These are phyloP conservation scores for Dipodascus geniculatus DNA, from an alignment of 805 yeast species.

Conservation along the genomic window DNA sequence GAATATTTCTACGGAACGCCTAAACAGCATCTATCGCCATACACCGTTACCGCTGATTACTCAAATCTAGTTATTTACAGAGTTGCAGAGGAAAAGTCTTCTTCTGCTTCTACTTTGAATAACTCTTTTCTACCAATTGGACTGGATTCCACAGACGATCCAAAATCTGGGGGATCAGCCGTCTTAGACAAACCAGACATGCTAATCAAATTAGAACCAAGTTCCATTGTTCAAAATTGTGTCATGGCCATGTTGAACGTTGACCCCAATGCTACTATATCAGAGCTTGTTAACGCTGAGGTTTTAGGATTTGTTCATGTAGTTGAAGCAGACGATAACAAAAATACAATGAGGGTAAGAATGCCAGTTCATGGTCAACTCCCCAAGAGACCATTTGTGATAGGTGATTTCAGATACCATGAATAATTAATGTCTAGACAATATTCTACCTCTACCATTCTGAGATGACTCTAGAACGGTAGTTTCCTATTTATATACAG, in stretches of 20 bases:
- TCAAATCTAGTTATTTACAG: slow-evolving; percentile 51
- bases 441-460: neutral
- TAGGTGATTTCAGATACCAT: slow-evolving; percentile 71
- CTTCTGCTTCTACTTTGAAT: slow-evolving; percentile 4
- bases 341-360: slow-evolving; percentile 54
- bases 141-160: slow-evolving; percentile 17
- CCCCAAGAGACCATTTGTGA: slow-evolving; percentile 61
- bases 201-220: slow-evolving; percentile 27
- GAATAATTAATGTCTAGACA: slow-evolving; percentile 57
- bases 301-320: slow-evolving; percentile 73
- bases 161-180: slow-evolving; percentile 10
- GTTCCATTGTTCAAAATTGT: slow-evolving; percentile 52
- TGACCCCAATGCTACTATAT: slow-evolving; percentile 32
- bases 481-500: too few species aligned
- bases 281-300: slow-evolving; percentile 39
- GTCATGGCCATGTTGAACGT: slow-evolving; percentile 56
- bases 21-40: slow-evolving; percentile 62
- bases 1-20: slow-evolving; percentile 83
- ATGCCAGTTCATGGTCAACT: slow-evolving; percentile 81
- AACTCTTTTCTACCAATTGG: slow-evolving; percentile 27
- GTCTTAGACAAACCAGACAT: slow-evolving; percentile 19
- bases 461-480: neutral
- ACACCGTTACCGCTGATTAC: slow-evolving; percentile 62
- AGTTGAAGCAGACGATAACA: slow-evolving; percentile 61
- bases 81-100: slow-evolving; percentile 32